phyloP scores from a whole-genome alignment of 2,329 filamentous ascomycete species.

The Epichloe scottii region DNA sequence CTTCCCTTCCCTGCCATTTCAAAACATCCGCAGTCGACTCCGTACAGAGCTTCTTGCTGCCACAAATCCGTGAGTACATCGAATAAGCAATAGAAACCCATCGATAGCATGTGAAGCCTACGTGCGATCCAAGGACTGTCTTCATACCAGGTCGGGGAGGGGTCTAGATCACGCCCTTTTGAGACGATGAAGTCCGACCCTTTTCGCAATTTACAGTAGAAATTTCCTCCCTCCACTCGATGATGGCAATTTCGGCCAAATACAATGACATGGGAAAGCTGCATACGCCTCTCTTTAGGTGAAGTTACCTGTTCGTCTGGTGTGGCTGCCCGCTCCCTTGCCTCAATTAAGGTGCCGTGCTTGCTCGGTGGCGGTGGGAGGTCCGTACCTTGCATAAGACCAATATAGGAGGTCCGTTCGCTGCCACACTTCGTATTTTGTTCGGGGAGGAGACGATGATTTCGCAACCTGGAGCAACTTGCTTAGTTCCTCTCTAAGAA shows the following conservation, averaged over 20 bases:
- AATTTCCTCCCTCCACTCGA: neutral
- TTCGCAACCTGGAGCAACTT: no score
- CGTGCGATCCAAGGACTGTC: neutral
- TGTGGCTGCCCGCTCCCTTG: constrained; percentile 1
- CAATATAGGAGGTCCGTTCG: neutral
- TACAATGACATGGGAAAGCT: neutral
- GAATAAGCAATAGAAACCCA: neutral
- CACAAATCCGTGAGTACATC: neutral
- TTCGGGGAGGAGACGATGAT: neutral
- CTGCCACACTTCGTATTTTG: neutral
- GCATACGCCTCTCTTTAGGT: neutral
- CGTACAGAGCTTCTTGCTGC: neutral
- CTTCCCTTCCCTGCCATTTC: neutral
- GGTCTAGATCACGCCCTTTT: no score
- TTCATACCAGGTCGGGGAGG: no score
- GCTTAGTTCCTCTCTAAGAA: no score
- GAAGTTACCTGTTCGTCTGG: neutral
- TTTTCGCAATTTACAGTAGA: no score
- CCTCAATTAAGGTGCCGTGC: neutral
- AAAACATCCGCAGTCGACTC: neutral
- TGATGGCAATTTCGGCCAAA: neutral
- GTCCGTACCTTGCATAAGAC: constrained; percentile 1
- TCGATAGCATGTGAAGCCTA: neutral
- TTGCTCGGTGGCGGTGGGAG: neutral
- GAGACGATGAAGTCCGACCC: no score